Conservation (phyloP, 169 alveolate genomes). For the Cryptosporidium tyzzeri region DNA sequence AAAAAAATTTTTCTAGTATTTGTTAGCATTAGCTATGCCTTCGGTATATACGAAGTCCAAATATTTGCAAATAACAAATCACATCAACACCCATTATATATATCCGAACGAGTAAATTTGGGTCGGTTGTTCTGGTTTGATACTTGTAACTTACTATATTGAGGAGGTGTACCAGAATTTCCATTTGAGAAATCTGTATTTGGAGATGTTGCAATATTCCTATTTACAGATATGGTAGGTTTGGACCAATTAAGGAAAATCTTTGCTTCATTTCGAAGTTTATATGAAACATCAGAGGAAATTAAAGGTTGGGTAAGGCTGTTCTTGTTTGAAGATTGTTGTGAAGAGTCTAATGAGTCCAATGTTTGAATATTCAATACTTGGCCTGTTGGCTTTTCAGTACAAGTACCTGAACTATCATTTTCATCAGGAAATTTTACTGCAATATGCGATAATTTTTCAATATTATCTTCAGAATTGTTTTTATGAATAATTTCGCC, state of each 20-base stretch:
- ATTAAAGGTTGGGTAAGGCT: neutral
- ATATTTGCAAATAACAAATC: neutral
- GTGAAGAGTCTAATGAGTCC: neutral
- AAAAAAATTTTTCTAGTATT: neutral
- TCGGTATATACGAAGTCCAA: neutral
- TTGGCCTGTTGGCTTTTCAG: neutral
- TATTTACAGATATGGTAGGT: neutral
- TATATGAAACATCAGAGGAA: neutral
- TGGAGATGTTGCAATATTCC: conserved; percentile 1
- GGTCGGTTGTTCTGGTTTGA: neutral
- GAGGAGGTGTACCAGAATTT: conserved; percentile 2
- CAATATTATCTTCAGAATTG: neutral
- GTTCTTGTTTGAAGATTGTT: neutral
- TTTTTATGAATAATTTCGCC: neutral
- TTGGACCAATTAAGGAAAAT: conserved; percentile 1
- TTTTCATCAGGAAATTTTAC: conserved; percentile 18
- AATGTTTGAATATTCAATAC: neutral
- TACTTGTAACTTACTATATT: conserved; percentile 16
- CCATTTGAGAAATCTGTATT: neutral
- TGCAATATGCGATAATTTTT: neutral
- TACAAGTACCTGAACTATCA: neutral
- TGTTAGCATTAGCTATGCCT: neutral
- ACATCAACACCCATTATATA: conserved; percentile 13
- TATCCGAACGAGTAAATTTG: conserved; percentile 7
- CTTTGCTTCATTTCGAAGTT: neutral